Base-by-base conservation (phyloP, 176 grass and related monocot genomes). In the Pontederia crassipes region DNA sequence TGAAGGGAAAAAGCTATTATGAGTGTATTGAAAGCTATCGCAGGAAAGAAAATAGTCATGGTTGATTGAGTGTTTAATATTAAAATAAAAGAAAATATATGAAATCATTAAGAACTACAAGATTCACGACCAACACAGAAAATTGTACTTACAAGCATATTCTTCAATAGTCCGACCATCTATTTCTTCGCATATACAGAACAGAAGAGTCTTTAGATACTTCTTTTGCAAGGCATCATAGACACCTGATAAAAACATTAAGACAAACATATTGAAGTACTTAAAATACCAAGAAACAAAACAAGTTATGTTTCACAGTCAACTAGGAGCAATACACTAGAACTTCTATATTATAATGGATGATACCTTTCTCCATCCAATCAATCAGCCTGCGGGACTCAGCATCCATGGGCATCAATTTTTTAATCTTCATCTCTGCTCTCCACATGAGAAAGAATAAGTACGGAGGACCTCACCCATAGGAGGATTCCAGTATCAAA, bases 351-450 rank as follows among this genome's bases (percentile, higher is more conserved):
- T 59, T 28, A 61, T 13, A 56, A 52, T 59, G 55, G 54, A 66
- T 72, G 57, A 86, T 49, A 98, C 87, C 87, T 92, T 92, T 98
- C 77, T 98, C 87, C 93, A 98, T 98, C 93, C 93, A 98, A 69
- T 92, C 87, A 26, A 98, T 98, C 61, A 98, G 77, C 64, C 93
- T 83, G 67, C 87, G 79, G 0, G 87, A 91, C 68, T 91, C 93
- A 2, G 72, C 74, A 85, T 97, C 93, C 79, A 97, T 91, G 24
- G 93, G 93, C 93, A 91, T 91, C 67, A 97, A 70, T 76, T 97
- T 91, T 69, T 97, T 97, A 80, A 97, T 97, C 84, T 91, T 97
- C 93, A 97, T 97, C 82, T 91, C 93, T 97, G 59, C 12, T 64
- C 58, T 40, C 40, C 70, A 65, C 64, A 84, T 45, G 16, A 73